phyloP scores from a whole-genome alignment of 2,329 filamentous ascomycete genomes.

The Tolypocladium endophyticum region DNA sequence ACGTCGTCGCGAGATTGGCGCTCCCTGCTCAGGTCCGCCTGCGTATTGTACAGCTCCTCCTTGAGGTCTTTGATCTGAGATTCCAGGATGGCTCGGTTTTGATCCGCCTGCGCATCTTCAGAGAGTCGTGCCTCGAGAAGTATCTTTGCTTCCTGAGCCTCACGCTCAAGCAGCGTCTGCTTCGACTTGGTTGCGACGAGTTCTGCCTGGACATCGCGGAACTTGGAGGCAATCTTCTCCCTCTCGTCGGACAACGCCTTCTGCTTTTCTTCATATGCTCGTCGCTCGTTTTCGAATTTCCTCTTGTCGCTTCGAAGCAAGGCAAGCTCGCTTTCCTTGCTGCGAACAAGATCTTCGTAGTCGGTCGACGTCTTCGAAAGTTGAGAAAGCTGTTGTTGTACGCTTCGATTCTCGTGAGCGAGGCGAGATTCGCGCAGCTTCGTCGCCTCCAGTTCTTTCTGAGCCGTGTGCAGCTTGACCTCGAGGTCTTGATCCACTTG shows the following conservation, averaged over 20 bases:
- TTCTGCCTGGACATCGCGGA: constrained; percentile 81
- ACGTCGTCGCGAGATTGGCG: constrained; percentile 92
- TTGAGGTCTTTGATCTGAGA: constrained; percentile 83
- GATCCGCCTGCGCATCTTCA: constrained; percentile 74
- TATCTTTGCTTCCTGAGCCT: constrained; percentile 78
- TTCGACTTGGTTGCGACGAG: constrained; percentile 78
- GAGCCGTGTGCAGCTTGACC: constrained; percentile 65
- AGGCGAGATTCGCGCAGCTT: constrained; percentile 69
- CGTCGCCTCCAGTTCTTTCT: constrained; percentile 67
- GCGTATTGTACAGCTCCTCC: constrained; percentile 69
- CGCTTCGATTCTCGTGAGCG: constrained; percentile 66
- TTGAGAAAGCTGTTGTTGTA: constrained; percentile 77
- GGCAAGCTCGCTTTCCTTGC: constrained; percentile 87
- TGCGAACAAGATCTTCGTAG: constrained; percentile 86
- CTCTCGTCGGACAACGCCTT: constrained; percentile 62
- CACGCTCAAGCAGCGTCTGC: constrained; percentile 73
- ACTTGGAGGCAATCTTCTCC: constrained; percentile 62
- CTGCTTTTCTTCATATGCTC: constrained; percentile 69
- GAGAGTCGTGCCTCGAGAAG: constrained; percentile 81
- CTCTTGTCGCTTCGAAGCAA: constrained; percentile 77
- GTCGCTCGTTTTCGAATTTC: constrained; percentile 71
- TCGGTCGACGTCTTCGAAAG: constrained; percentile 86
- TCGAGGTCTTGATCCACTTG: constrained; percentile 84
- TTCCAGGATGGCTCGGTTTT: constrained; percentile 75
- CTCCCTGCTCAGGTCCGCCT: constrained; percentile 83